A percentile compares a stretch with the other conserved stretches of the same genome.
Evolutionary conservation across 73 alveolate genomes (phyloP).

Genomic region (Paramecium pentaurelia): DNA sequence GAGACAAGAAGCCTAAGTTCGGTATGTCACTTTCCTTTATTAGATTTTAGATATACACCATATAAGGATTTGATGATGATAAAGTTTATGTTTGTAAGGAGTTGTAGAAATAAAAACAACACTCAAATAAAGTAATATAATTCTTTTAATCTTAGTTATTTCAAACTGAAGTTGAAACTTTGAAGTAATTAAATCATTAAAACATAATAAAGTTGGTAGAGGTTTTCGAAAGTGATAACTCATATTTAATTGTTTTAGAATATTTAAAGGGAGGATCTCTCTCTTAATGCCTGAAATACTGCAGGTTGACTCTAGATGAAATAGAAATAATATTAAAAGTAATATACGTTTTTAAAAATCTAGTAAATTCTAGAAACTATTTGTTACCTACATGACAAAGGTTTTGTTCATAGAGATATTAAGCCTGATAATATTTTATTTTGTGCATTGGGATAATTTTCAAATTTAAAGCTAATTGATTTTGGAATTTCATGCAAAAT

Average conservation of each 20-base stretch:
- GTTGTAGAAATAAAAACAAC: not conserved
- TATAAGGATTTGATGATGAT: not conserved
- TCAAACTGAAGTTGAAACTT: not conserved
- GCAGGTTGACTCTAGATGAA: not conserved
- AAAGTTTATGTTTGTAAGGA: not conserved
- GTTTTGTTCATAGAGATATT: conserved; percentile 87
- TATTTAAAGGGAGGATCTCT: not conserved
- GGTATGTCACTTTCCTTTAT: not conserved
- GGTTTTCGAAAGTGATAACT: not conserved
- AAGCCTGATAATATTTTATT: conserved; percentile 92
- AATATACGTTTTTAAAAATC: not conserved
- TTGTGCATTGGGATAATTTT: conserved; percentile 55
- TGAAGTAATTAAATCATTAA: not conserved
- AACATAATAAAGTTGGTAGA: not conserved
- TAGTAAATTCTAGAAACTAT: conserved; percentile 78
- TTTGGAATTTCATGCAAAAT: conserved; percentile 75
- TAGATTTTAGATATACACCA: not conserved
- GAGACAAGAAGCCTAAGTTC: not conserved
- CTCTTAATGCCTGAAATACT: not conserved
- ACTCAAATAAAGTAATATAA: not conserved
- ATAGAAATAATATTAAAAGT: not conserved
- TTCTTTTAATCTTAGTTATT: not conserved
- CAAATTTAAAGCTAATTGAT: conserved; percentile 79
- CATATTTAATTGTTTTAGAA: not conserved
- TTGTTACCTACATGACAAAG: conserved; percentile 73